Evolutionary conservation across 2,329 filamentous ascomycete genomes (phyloP).

Genomic region (Pyrenophora tritici-repentis): DNA sequence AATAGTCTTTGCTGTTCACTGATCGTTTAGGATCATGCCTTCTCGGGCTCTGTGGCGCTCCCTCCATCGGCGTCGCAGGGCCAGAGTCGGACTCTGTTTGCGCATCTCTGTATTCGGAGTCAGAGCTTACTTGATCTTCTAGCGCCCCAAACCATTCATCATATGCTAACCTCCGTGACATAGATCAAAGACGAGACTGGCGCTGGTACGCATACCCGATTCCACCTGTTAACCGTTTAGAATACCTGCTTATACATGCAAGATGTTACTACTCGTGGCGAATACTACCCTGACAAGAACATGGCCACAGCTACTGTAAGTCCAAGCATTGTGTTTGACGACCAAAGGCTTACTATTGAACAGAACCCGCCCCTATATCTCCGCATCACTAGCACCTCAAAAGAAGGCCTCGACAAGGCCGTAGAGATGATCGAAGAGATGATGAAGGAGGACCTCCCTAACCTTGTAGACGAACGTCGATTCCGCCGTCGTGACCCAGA

Average conservation of each 20-base stretch:
- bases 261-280: constrained; percentile 99
- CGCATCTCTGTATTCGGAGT: constrained; percentile 45
- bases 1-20: constrained; percentile 73
- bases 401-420: constrained; percentile 88
- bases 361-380: constrained; percentile 93
- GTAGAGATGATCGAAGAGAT: constrained; percentile 88
- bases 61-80: constrained; percentile 60
- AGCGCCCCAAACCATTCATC: constrained; percentile 64
- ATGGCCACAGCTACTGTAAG: constrained; percentile 90
- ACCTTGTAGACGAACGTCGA: constrained; percentile 90
- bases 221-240: constrained; percentile 63
- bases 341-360: neutral
- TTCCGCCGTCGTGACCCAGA: constrained; percentile 84
- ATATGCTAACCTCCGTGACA: constrained; percentile 93
- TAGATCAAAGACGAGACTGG: constrained; percentile 99
- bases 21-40: constrained; percentile 60
- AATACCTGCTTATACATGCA: constrained; percentile 67
- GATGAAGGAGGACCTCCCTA: constrained; percentile 94
- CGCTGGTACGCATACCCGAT: constrained; percentile 92
- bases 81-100: constrained; percentile 37
- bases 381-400: constrained; percentile 90
- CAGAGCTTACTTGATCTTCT: constrained; percentile 55
- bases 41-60: constrained; percentile 32
- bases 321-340: constrained; percentile 1
- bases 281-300: constrained; percentile 95